These are phyloP conservation scores for Mercurialis annua DNA, from an alignment of 345 rosid species.

Conservation along the genomic window DNA sequence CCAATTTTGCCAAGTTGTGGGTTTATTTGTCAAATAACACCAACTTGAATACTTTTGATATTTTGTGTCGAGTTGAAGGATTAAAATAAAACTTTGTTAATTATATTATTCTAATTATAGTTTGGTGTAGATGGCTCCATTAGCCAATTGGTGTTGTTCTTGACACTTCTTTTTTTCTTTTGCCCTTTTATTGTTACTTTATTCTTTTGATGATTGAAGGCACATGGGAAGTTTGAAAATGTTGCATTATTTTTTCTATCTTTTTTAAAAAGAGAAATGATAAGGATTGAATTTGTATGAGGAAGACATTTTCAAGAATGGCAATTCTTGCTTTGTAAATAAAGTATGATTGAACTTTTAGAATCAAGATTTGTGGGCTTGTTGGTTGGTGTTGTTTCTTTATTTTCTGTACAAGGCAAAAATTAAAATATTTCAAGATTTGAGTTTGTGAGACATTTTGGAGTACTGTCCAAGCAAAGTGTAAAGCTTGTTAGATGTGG, in stretches of 20 bases:
- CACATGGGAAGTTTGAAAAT: neutral
- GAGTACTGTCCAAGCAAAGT: conserved; percentile 25
- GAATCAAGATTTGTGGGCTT: neutral
- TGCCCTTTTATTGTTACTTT: neutral
- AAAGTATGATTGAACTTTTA: neutral
- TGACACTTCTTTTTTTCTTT: neutral
- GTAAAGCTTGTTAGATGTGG: neutral
- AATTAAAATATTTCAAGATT: neutral
- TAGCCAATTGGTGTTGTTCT: neutral
- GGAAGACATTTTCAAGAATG: neutral
- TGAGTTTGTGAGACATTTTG: neutral
- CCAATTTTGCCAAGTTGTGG: no score
- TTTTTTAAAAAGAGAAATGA: neutral
- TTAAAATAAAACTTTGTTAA: no score
- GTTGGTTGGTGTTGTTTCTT: neutral
- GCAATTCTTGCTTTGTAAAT: neutral
- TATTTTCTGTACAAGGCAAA: no score
- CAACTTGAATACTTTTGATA: no score
- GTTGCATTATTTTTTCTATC: neutral
- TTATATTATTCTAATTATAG: neutral
- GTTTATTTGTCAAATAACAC: no score
- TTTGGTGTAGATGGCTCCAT: neutral
- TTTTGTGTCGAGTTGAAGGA: no score
- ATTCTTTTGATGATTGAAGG: conserved; percentile 10
- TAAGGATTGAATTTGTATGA: neutral